A percentile compares a stretch with the other conserved stretches of the same genome.
phyloP scores from a whole-genome alignment of 73 alveolate genomes.

The Paramecium pentaurelia region DNA sequence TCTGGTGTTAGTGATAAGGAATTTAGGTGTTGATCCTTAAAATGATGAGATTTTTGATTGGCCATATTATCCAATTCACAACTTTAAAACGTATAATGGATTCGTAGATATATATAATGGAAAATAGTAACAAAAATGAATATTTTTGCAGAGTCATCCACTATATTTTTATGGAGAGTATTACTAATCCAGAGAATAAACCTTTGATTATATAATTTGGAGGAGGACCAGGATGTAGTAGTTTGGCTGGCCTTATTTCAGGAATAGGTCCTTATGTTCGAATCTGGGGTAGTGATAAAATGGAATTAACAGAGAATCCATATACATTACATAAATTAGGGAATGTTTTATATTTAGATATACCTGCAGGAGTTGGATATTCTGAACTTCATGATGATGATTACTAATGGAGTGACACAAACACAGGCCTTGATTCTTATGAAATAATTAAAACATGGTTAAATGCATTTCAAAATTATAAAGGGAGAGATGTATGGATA shows the following conservation, averaged over 20 bases:
- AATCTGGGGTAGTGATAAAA: background rate
- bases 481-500: slow-evolving; percentile 63
- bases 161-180: slow-evolving; percentile 64
- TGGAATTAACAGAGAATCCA: slow-evolving; percentile 64
- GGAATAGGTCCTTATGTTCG: slow-evolving; percentile 85
- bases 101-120: background rate
- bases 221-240: slow-evolving; percentile 93
- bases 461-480: slow-evolving; percentile 59
- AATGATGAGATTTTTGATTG: background rate
- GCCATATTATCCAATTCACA: background rate
- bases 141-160: background rate
- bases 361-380: slow-evolving; percentile 97
- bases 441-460: slow-evolving; percentile 65
- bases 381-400: slow-evolving; percentile 59
- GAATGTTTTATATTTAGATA: slow-evolving; percentile 82
- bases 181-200: slow-evolving; percentile 68
- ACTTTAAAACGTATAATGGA: background rate
- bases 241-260: slow-evolving; percentile 71
- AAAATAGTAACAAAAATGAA: background rate
- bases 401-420: slow-evolving; percentile 66
- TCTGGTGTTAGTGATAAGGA: background rate
- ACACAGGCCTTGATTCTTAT: slow-evolving; percentile 67
- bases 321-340: slow-evolving; percentile 87
- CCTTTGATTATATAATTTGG: slow-evolving; percentile 79
- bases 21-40: background rate